phyloP scores from a whole-genome alignment of 306 rosid species.

The Vigna mungo region DNA sequence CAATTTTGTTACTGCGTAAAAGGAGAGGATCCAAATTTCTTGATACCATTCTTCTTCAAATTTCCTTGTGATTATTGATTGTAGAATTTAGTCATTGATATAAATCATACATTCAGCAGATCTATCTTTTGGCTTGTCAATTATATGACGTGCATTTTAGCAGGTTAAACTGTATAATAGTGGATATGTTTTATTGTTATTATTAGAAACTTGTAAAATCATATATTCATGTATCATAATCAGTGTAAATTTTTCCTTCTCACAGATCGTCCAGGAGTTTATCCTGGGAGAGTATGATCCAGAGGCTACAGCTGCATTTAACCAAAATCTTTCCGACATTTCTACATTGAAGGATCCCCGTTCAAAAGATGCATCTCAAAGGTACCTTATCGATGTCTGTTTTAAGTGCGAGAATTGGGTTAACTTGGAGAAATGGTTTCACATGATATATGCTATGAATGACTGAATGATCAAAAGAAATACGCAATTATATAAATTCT shows the following conservation, averaged over 20 bases:
- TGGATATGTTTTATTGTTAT: slow-evolving; percentile 3
- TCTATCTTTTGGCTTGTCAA: background rate
- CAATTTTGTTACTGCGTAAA: background rate
- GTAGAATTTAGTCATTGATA: slow-evolving; percentile 16
- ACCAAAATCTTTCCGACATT: slow-evolving; percentile 86
- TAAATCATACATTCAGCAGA: background rate
- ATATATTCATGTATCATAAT: slow-evolving; percentile 24
- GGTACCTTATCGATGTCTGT: slow-evolving; percentile 53
- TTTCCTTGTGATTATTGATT: slow-evolving; percentile 21
- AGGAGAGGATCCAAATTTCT: slow-evolving; percentile 14
- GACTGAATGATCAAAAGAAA: slow-evolving; percentile 23
- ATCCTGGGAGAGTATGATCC: slow-evolving; percentile 81
- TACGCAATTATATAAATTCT: slow-evolving; percentile 35
- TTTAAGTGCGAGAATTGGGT: slow-evolving; percentile 9
- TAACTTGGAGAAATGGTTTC: slow-evolving; percentile 31
- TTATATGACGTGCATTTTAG: slow-evolving; percentile 18
- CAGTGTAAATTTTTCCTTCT: slow-evolving; percentile 28
- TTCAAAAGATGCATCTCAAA: slow-evolving; percentile 92
- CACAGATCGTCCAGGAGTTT: slow-evolving; percentile 84
- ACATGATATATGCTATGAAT: background rate
- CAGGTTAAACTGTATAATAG: slow-evolving; percentile 16
- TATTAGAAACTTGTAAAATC: slow-evolving; percentile 30
- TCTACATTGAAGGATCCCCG: slow-evolving; percentile 93
- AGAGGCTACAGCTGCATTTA: slow-evolving; percentile 79
- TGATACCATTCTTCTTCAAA: background rate